Percentiles rank a stretch among this genome's conserved stretches.
phyloP scores from a whole-genome alignment of 306 rosid genomes.

The Castanea sativa region DNA sequence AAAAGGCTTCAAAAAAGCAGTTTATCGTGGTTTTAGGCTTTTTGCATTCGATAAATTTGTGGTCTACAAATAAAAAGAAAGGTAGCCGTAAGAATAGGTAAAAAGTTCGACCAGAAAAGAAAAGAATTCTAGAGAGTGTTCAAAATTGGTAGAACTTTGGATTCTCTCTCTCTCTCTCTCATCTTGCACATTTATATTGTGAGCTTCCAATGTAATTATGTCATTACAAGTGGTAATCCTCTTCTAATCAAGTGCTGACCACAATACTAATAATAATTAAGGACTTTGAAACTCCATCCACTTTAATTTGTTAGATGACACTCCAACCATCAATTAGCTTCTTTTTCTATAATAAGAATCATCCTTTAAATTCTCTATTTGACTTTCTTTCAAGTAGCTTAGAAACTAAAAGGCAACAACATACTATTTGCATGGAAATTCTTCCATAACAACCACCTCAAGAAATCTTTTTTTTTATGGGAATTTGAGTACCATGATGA shows the following conservation, averaged over 20 bases:
- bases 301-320: neutral
- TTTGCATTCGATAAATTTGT: neutral
- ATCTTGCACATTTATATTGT: neutral
- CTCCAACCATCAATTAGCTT: too few relatives aligned
- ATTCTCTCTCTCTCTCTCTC: neutral
- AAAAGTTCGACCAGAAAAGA: neutral
- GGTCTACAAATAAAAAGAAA: neutral
- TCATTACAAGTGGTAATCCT: neutral
- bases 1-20: neutral
- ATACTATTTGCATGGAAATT: neutral
- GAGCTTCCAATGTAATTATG: neutral
- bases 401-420: neutral
- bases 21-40: neutral
- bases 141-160: neutral
- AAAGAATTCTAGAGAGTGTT: neutral
- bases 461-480: neutral
- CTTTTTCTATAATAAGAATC: too few relatives aligned
- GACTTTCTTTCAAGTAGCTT: neutral
- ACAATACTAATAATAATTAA: neutral
- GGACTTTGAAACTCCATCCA: neutral
- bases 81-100: neutral
- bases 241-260: neutral
- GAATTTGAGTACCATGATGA: neutral
- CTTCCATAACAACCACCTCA: neutral
- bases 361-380: neutral